These are phyloP conservation scores for Schoenoplectus tabernaemontani DNA, from an alignment of 202 grass and related monocot genomes.

Conservation along the genomic window DNA sequence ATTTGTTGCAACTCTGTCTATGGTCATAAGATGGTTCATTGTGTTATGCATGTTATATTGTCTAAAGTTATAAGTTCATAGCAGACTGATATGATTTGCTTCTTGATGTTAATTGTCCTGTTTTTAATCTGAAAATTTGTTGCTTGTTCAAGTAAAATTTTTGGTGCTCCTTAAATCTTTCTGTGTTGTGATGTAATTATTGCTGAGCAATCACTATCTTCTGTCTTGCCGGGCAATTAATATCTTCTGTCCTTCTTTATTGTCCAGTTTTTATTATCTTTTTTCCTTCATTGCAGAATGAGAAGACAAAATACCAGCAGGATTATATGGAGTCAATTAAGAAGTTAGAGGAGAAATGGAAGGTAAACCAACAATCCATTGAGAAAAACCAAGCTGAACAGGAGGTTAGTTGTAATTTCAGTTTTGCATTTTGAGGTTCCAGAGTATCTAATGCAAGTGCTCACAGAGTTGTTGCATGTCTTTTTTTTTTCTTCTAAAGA, in stretches of 20 bases:
- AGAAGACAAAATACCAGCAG: constrained; percentile 76
- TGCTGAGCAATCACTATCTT: not conserved
- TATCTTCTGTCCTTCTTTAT: not conserved
- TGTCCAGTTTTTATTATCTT: not conserved
- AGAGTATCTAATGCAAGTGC: not conserved
- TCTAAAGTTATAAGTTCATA: not conserved
- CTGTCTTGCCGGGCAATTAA: not conserved
- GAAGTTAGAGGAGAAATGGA: constrained; percentile 96
- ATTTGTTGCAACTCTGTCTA: not conserved
- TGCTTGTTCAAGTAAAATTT: not conserved
- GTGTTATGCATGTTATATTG: not conserved
- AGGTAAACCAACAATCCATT: constrained; percentile 57
- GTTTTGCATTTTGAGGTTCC: constrained; percentile 9
- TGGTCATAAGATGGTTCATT: not conserved
- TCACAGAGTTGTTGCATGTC: not conserved
- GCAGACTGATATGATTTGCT: not conserved
- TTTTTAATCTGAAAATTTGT: not conserved
- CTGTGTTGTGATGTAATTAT: not conserved
- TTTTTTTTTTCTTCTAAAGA: not conserved
- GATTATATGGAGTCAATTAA: constrained; percentile 96
- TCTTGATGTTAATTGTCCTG: not conserved
- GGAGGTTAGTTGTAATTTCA: not conserved
- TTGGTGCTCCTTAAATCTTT: not conserved
- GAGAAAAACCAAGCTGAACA: constrained; percentile 33
- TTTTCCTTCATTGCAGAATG: constrained; percentile 46